Evolutionary conservation across 768 basidiomycete genomes (phyloP).

Genomic region (Pleurotus cornucopiae): DNA sequence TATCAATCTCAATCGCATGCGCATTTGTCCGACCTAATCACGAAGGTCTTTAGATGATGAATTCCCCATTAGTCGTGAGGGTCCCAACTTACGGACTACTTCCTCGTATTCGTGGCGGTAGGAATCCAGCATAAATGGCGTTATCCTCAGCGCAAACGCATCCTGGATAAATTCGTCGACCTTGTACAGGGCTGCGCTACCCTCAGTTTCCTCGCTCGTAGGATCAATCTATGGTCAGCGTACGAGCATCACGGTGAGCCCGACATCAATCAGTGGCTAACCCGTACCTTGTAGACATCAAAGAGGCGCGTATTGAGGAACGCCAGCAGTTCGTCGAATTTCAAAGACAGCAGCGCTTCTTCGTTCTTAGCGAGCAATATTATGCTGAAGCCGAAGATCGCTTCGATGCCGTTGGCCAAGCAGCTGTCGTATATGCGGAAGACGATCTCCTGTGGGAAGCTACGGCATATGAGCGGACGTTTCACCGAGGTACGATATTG

Average conservation of each 20-base stretch:
- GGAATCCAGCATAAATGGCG: conserved; percentile 92
- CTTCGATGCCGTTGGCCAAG: conserved; percentile 94
- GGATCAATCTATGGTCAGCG: conserved; percentile 21
- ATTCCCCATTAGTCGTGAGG: background rate
- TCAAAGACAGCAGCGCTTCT: conserved; percentile 66
- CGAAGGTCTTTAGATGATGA: background rate
- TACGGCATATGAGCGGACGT: conserved; percentile 22
- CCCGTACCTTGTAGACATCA: conserved; percentile 68
- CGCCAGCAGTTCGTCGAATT: conserved; percentile 86
- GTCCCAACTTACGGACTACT: conserved; percentile 38
- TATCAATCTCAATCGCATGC: conserved; percentile 81
- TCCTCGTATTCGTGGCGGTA: conserved; percentile 90
- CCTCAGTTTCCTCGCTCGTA: conserved; percentile 20
- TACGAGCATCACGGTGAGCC: background rate
- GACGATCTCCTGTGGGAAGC: conserved; percentile 92
- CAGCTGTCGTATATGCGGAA: conserved; percentile 97
- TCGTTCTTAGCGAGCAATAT: conserved; percentile 87
- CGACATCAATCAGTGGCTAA: background rate
- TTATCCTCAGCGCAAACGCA: conserved; percentile 80
- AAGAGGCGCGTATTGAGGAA: conserved; percentile 82
- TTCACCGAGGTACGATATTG: background rate
- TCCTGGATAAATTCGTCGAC: conserved; percentile 87
- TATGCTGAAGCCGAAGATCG: conserved; percentile 93
- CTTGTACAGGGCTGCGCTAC: conserved; percentile 41
- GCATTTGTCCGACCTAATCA: conserved; percentile 5